Percentiles rank a stretch among this genome's conserved stretches.
Conservation (phyloP, 306 rosid genomes). For the Vigna radiata region DNA sequence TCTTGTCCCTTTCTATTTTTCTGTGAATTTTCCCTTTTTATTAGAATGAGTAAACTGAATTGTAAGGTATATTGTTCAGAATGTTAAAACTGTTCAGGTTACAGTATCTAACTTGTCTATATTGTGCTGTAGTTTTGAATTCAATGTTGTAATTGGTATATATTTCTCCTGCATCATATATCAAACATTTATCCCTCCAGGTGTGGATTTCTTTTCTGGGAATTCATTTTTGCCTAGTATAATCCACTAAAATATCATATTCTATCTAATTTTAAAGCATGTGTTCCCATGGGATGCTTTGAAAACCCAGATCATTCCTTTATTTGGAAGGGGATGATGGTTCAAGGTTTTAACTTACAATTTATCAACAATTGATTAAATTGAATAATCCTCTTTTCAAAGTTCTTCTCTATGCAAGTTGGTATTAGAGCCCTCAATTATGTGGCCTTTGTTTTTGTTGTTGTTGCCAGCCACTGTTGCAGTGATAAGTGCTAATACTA, state of each 20-base stretch:
- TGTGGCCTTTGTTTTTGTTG: background rate
- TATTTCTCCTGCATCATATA: slow-evolving; percentile 12
- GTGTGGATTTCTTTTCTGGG: slow-evolving; percentile 31
- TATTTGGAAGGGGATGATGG: background rate
- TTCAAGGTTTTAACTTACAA: background rate
- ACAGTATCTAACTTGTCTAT: slow-evolving; percentile 14
- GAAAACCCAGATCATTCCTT: background rate
- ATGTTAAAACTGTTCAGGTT: slow-evolving; percentile 13
- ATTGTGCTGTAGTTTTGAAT: slow-evolving; percentile 14
- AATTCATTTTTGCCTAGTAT: slow-evolving; percentile 7
- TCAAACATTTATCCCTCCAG: slow-evolving; percentile 8
- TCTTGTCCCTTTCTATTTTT: slow-evolving; percentile 16
- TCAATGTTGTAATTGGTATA: background rate
- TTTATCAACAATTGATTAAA: background rate
- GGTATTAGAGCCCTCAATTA: background rate
- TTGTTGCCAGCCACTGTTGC: background rate
- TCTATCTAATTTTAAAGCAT: background rate
- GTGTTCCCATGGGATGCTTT: background rate
- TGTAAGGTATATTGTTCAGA: slow-evolving; percentile 29
- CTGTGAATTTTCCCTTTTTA: background rate
- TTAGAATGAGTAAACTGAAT: slow-evolving; percentile 17
- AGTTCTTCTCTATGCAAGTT: background rate
- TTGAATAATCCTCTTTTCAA: background rate
- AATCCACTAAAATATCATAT: background rate
- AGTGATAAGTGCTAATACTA: background rate